Evolutionary conservation across 371 early-diverging fungal genomes (phyloP), one percentile per base, ranked within the genome.

Genomic region (Rhizopus arrhizus): DNA sequence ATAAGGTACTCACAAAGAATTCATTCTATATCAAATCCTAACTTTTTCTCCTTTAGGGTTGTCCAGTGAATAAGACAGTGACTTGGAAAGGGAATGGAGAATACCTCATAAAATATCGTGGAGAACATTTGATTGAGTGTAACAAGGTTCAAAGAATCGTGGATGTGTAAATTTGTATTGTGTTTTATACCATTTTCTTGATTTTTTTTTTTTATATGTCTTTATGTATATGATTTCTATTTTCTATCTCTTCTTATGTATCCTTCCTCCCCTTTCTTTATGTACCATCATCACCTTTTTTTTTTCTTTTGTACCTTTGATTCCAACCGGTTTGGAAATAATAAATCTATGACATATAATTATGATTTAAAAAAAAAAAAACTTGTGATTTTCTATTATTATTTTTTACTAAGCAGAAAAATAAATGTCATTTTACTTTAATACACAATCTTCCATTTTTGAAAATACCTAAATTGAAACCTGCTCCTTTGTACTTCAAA

Each of bases 61-160:
- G 82, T 49, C 76, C 82, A 45, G 87, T 87, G 2, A 87, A 87
- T 64, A 87, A 87, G 62, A 87, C 87, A 2, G 85, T 85, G 31
- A 85, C 84, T 12, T 80, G 84, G 67, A 80, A 78, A 59, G 85
- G 83, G 43, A 80, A 77, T 52, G 83, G 82, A 12, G 84, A 84
- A 50, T 87, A 77, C 55, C 60, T 84, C 29, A 87, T 85, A 59
- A 87, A 87, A 58, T 84, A 85, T 62, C 70, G 87, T 34, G 87
- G 87, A 34, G 81, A 81, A 54, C 87, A 87, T 66, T 58, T 87
- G 28, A 62, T 70, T 29, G 85, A 84, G 32, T 87, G 87, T 60
- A 71, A 75, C 41, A 79, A 76, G 50, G 78, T 82, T 8, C 77
- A 81, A 64, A 77, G 77, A 29, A 81, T 81, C 56, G 73, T 81